These are phyloP conservation scores for Codiaeum variegatum DNA, from an alignment of 441 rosid genomes.

Conservation along the genomic window DNA sequence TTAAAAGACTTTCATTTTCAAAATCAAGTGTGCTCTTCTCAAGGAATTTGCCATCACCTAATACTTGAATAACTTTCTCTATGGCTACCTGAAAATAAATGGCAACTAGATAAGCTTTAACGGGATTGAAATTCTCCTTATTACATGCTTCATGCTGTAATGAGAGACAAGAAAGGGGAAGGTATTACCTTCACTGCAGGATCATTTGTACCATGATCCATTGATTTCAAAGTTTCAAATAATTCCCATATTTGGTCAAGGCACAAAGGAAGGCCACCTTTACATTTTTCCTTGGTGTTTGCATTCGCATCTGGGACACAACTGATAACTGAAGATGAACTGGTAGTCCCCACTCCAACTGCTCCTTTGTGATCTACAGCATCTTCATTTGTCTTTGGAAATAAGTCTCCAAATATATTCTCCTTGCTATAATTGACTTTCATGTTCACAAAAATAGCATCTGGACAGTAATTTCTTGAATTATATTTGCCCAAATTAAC, in stretches of 20 bases:
- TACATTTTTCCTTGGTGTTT: neutral
- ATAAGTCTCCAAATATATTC: conserved; percentile 23
- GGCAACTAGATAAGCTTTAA: neutral
- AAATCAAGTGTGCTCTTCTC: neutral
- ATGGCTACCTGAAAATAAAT: conserved; percentile 21
- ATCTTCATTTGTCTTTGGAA: conserved; percentile 18
- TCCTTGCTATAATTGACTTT: conserved; percentile 23
- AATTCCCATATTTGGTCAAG: conserved; percentile 9
- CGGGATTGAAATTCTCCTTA: too few relatives aligned
- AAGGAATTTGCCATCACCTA: neutral
- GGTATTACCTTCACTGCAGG: conserved; percentile 20
- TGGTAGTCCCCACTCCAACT: neutral
- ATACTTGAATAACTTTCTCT: neutral
- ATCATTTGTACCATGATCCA: neutral
- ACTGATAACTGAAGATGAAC: neutral
- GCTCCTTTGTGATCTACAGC: neutral
- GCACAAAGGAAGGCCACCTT: neutral
- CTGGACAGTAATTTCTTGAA: conserved; percentile 3
- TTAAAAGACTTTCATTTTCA: neutral
- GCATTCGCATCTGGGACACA: neutral
- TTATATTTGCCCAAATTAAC: neutral
- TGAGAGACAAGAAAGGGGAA: neutral
- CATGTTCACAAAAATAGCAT: conserved; percentile 37
- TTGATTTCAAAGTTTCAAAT: conserved; percentile 7
- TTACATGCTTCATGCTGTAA: neutral